Evolutionary conservation across 164 flowering plant genomes (phyloP).

Genomic region (Umbellularia californica): DNA sequence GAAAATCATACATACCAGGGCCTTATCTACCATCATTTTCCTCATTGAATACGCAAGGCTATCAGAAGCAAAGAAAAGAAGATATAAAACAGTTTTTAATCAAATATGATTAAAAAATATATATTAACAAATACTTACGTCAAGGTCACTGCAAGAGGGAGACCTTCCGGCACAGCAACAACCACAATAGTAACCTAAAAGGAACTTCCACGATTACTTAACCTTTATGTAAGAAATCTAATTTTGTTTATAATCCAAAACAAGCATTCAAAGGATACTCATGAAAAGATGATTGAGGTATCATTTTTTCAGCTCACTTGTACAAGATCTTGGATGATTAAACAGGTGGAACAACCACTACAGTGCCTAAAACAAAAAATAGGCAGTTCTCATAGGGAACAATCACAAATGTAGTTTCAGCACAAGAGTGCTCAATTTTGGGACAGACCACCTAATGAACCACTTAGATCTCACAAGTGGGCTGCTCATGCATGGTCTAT

Average conservation of each 20-base stretch:
- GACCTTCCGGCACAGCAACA: slow-evolving; percentile 51
- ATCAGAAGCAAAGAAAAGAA: neutral
- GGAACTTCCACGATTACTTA: slow-evolving; percentile 17
- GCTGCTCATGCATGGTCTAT: too few species aligned
- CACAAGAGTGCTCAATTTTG: neutral
- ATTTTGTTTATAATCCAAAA: too few species aligned
- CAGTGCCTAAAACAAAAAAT: too few species aligned
- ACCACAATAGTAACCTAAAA: slow-evolving; percentile 28
- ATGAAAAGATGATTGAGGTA: too few species aligned
- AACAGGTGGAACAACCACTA: too few species aligned
- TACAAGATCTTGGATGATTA: too few species aligned
- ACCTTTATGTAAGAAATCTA: neutral
- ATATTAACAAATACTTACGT: slow-evolving; percentile 7
- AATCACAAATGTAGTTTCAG: too few species aligned
- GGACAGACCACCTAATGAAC: neutral
- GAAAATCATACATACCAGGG: slow-evolving; percentile 11
- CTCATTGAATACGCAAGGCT: slow-evolving; percentile 38
- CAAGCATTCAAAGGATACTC: too few species aligned
- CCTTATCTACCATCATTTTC: slow-evolving; percentile 30
- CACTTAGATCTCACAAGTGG: neutral
- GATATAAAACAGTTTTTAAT: slow-evolving; percentile 2
- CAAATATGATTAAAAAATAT: neutral
- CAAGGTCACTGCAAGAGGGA: slow-evolving; percentile 37
- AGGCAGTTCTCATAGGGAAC: too few species aligned
- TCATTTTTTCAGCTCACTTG: too few species aligned